A percentile compares a stretch with the other conserved stretches of the same genome.
These are phyloP conservation scores for Ascochyta pisi DNA, from an alignment of 2,329 filamentous ascomycete species.

Conservation along the genomic window DNA sequence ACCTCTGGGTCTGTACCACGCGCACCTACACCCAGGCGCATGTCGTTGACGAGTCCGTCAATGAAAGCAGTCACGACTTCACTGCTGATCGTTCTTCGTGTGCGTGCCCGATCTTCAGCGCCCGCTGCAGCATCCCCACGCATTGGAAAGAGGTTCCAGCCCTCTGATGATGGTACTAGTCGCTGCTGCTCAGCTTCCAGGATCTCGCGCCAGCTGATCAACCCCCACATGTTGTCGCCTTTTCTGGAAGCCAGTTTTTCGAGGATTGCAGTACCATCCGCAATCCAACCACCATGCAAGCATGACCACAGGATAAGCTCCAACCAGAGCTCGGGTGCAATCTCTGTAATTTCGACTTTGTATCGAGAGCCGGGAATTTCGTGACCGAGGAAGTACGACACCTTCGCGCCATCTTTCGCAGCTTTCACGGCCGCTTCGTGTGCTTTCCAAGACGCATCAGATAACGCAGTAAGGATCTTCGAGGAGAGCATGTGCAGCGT, in stretches of 20 bases:
- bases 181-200: conserved; percentile 40
- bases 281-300: conserved; percentile 56
- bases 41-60: conserved; percentile 58
- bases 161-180: conserved; percentile 15
- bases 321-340: conserved; percentile 58
- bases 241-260: conserved; percentile 33
- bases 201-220: conserved; percentile 54
- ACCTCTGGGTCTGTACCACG: conserved; percentile 47
- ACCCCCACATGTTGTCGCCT: conserved; percentile 33
- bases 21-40: conserved; percentile 53
- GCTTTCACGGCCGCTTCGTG: conserved; percentile 49
- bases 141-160: conserved; percentile 37
- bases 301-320: conserved; percentile 61
- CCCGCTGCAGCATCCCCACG: conserved; percentile 25
- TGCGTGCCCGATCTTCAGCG: conserved; percentile 36
- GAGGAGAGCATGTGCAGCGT: conserved; percentile 56
- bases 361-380: conserved; percentile 55
- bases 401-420: conserved; percentile 42
- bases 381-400: conserved; percentile 50
- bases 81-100: conserved; percentile 60
- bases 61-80: conserved; percentile 65
- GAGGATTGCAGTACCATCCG: conserved; percentile 52
- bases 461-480: conserved; percentile 57
- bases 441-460: conserved; percentile 59
- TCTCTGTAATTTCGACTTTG: conserved; percentile 49